phyloP scores from a whole-genome alignment of 192 early-diverging fungal genomes.

The Neocallimastix lanati region DNA sequence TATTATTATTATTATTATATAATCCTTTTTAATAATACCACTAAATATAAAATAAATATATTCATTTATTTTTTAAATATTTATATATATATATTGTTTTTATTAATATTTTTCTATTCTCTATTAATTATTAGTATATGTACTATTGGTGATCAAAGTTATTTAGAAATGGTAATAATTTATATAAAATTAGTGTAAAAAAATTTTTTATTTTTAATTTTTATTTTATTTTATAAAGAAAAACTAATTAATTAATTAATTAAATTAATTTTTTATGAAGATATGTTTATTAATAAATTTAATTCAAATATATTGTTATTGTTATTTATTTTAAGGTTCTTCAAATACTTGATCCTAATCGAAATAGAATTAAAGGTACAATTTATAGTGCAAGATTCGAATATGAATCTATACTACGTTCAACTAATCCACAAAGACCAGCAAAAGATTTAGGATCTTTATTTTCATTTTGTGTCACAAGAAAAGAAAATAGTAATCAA shows the following conservation, averaged over 20 bases:
- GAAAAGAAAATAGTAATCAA: not conserved
- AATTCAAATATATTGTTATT: no score
- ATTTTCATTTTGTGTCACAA: slow-evolving; percentile 35
- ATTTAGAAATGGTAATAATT: slow-evolving; percentile 42
- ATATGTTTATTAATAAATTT: no score
- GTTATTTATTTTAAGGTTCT: slow-evolving; percentile 7
- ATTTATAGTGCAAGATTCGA: not conserved
- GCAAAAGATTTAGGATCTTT: slow-evolving; percentile 52
- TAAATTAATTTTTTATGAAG: no score
- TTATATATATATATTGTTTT: no score
- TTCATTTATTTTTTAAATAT: not conserved
- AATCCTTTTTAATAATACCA: no score
- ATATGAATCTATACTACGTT: not conserved
- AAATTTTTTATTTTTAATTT: no score
- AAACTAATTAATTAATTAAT: no score
- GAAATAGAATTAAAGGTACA: slow-evolving; percentile 29
- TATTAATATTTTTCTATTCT: no score
- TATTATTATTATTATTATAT: no score
- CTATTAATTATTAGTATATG: slow-evolving; percentile 62
- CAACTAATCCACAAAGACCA: slow-evolving; percentile 20
- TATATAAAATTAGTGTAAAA: no score
- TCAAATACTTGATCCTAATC: slow-evolving; percentile 34
- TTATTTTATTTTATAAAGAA: no score
- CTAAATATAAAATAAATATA: no score
- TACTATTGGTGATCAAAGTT: slow-evolving; percentile 54